Conservation (phyloP, 495 filamentous ascomycete genomes). For the Rusavskia elegans region DNA sequence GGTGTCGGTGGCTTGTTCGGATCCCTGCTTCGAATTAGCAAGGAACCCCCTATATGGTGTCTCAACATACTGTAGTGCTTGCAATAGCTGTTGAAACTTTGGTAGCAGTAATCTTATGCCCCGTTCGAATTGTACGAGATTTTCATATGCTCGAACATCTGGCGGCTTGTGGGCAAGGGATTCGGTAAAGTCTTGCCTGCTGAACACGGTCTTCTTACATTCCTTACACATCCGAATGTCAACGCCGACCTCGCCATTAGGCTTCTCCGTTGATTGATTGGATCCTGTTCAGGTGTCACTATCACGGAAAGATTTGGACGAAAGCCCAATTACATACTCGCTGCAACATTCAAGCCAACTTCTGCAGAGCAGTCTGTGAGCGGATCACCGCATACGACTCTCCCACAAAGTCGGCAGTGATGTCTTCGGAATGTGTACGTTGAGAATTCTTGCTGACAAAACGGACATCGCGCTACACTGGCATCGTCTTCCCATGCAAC, state of each 20-base stretch:
- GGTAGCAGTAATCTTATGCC: constrained; percentile 77
- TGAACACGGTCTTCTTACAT: constrained; percentile 73
- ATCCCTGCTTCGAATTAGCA: constrained; percentile 33
- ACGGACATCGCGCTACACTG: constrained; percentile 64
- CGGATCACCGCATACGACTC: constrained; percentile 79
- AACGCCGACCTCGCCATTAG: constrained; percentile 40
- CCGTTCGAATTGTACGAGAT: constrained; percentile 72
- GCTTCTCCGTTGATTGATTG: constrained; percentile 4
- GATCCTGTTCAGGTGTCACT: constrained; percentile 5
- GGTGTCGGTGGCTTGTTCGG: constrained; percentile 56
- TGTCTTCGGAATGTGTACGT: constrained; percentile 80
- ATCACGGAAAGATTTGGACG: neutral
- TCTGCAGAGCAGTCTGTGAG: constrained; percentile 73
- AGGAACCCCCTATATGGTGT: neutral
- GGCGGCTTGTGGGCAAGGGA: constrained; percentile 52
- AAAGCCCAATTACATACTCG: constrained; percentile 33
- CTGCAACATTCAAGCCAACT: constrained; percentile 60
- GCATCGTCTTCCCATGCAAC: constrained; percentile 93
- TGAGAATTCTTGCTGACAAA: constrained; percentile 88
- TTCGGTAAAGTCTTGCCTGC: constrained; percentile 63
- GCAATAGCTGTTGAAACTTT: constrained; percentile 67
- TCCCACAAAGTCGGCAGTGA: constrained; percentile 85
- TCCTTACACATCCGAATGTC: constrained; percentile 86
- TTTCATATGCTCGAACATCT: constrained; percentile 71
- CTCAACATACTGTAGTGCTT: constrained; percentile 41